Base-by-base conservation (phyloP, 257 asterid species). In the Lavandula angustifolia region DNA sequence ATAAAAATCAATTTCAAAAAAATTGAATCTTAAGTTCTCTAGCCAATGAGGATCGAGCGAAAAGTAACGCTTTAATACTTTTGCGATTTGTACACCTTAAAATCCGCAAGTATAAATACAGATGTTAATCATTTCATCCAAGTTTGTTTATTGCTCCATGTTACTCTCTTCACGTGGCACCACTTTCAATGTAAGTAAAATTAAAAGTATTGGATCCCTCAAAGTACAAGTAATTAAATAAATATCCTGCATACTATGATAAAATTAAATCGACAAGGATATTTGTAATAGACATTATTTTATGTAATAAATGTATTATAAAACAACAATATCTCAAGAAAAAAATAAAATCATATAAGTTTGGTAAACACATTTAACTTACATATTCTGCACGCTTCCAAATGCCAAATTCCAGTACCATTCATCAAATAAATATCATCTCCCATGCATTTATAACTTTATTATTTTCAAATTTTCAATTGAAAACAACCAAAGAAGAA, bases 101-200 rank as follows among this genome's bases (percentile, higher is more conserved):
- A 54, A 54, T n/a, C 8, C 60, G 66, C 59, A 13, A 14, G 58
- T 40, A 10, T 52, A 29, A 34, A 34, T 51, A 52, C 7, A 46
- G 11, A 16, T 60, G 5, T 62, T 54, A 60, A 63, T 56, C 61
- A 54, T 63, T 54, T 62, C 56, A 47, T 54, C 18, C 55, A 38
- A 47, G 1, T 1, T 29, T 71, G 55, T 64, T 64, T 49, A 71
- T 55, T 71, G 69, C 38, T 63, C 63, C 71, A 62, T 37, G 75
- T 70, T 61, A 62, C 58, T 22, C 17, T 48, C 54, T 59, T 48
- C 34, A 59, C 48, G 22, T 9, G 35, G 18, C 73, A 37, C 60
- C 22, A 57, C 65, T 57, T 67, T 22, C 44, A 49, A 69, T 32
- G 37, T 12, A 4, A 6, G 13, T 31, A 6, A 3, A 50, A 38